phyloP scores from a whole-genome alignment of 805 yeast genomes.

The Ogataea paraovalis region DNA sequence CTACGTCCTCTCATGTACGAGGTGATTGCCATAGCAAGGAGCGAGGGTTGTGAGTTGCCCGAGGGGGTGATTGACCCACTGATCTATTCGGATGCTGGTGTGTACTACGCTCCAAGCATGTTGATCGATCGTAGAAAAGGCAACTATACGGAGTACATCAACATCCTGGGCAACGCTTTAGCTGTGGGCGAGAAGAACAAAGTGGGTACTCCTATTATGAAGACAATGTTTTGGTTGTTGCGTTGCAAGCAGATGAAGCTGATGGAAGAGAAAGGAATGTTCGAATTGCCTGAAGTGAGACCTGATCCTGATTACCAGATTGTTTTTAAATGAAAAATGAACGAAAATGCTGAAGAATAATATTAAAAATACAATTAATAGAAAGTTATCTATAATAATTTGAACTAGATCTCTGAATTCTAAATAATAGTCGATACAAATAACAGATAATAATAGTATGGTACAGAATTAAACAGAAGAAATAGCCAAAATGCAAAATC shows the following conservation, averaged over 20 bases:
- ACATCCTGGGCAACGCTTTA: slow-evolving; percentile 64
- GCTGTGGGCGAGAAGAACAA: slow-evolving; percentile 45
- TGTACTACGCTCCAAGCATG: slow-evolving; percentile 67
- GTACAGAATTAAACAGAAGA: too few species aligned
- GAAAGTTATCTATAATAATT: too few species aligned
- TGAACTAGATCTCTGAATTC: too few species aligned
- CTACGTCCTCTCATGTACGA: slow-evolving; percentile 65
- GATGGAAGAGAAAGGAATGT: slow-evolving; percentile 51
- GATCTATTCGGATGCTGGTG: slow-evolving; percentile 54
- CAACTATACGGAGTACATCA: slow-evolving; percentile 68
- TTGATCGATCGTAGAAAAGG: slow-evolving; percentile 57
- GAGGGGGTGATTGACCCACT: slow-evolving; percentile 42
- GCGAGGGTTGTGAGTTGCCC: slow-evolving; percentile 57
- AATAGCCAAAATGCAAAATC: too few species aligned
- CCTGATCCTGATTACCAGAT: slow-evolving; percentile 3
- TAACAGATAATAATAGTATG: too few species aligned
- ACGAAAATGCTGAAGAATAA: too few species aligned
- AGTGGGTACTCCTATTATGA: slow-evolving; percentile 56
- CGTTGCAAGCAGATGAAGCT: slow-evolving; percentile 57
- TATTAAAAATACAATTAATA: too few species aligned
- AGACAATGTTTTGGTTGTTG: slow-evolving; percentile 54
- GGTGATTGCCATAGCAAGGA: slow-evolving; percentile 59
- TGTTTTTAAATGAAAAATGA: not conserved
- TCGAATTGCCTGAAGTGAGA: slow-evolving; percentile 36
- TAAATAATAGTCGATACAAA: too few species aligned